Conservation (phyloP, 768 basidiomycete species). For the Tephrocybe sp. region DNA sequence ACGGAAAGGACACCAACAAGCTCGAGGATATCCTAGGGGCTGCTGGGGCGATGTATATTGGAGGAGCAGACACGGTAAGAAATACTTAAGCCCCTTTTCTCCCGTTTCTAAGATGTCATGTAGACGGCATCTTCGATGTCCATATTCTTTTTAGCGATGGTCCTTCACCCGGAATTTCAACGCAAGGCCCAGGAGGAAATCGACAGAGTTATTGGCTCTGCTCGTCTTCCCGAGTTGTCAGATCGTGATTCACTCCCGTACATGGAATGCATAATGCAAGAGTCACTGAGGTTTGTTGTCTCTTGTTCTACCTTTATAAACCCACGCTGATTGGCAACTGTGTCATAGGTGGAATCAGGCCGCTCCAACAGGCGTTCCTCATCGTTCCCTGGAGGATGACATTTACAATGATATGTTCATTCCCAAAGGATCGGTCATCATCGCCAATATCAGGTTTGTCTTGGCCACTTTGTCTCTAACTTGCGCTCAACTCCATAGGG, state of each 20-base stretch:
- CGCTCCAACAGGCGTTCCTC: constrained; percentile 15
- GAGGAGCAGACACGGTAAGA: constrained; percentile 36
- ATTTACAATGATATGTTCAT: constrained; percentile 36
- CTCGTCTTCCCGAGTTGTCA: constrained; percentile 34
- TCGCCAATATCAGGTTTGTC: constrained; percentile 25
- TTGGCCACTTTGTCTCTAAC: not conserved
- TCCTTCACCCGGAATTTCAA: constrained; percentile 35
- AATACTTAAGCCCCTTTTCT: not conserved
- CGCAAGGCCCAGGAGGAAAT: constrained; percentile 41
- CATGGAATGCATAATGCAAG: constrained; percentile 33
- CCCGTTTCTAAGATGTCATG: not conserved
- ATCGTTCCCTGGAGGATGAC: constrained; percentile 27
- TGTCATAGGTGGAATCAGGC: constrained; percentile 9
- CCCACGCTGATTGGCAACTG: not conserved
- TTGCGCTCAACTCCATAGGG: constrained; percentile 14
- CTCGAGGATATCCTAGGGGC: constrained; percentile 19
- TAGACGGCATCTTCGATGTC: constrained; percentile 30
- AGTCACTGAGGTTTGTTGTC: constrained; percentile 20
- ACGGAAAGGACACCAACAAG: not conserved
- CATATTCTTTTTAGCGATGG: constrained; percentile 39
- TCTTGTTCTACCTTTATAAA: not conserved
- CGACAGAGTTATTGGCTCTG: constrained; percentile 33
- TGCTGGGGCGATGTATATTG: constrained; percentile 23
- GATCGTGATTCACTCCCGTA: constrained; percentile 36
- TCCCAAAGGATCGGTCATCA: constrained; percentile 28